phyloP scores from a whole-genome alignment of 2,329 filamentous ascomycete genomes.

The Ustulina deusta region DNA sequence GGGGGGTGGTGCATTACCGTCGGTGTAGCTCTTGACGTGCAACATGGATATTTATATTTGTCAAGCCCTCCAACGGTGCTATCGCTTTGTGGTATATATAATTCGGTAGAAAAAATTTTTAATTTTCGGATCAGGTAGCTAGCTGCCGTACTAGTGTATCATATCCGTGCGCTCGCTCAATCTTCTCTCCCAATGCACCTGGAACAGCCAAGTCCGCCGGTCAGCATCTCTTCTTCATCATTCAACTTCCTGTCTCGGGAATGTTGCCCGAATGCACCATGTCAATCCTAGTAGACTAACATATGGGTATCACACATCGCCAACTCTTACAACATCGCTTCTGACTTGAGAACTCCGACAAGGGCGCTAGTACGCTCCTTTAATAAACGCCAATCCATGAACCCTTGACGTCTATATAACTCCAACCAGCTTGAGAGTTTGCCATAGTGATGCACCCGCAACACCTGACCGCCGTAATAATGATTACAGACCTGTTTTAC shows the following conservation, averaged over 20 bases:
- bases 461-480: conserved; percentile 19
- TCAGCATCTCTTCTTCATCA: conserved; percentile 21
- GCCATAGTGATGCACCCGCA: conserved; percentile 22
- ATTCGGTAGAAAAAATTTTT: too few species aligned
- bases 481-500: conserved; percentile 30
- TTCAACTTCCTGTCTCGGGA: conserved; percentile 16
- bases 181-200: conserved; percentile 1
- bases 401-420: conserved; percentile 14
- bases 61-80: too few species aligned
- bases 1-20: too few species aligned
- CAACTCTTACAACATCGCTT: conserved; percentile 21
- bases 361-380: conserved; percentile 28
- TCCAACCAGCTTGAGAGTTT: conserved; percentile 12
- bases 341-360: conserved; percentile 17
- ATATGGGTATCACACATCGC: conserved; percentile 20
- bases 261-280: conserved; percentile 1
- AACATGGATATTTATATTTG: too few species aligned
- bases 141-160: neutral
- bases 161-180: conserved; percentile 28
- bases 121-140: too few species aligned
- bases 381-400: conserved; percentile 12
- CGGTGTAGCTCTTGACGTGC: too few species aligned
- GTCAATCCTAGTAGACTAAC: conserved; percentile 19
- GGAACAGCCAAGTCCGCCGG: neutral
- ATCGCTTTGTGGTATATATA: too few species aligned